Conservation (phyloP, 2,329 filamentous ascomycete species). For the Venturia asperata region DNA sequence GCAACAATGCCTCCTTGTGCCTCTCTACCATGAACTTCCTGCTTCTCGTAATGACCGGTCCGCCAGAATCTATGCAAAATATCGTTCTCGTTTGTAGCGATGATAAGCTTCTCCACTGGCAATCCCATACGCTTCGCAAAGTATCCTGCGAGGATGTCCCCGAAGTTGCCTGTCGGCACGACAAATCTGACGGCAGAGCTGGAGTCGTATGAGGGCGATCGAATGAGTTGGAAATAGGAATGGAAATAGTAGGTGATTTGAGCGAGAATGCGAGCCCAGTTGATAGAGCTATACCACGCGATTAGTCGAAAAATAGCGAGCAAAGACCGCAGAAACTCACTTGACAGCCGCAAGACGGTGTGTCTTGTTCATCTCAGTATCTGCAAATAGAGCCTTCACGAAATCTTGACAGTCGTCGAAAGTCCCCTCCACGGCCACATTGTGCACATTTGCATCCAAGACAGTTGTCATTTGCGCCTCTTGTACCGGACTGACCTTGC, state of each 20-base stretch:
- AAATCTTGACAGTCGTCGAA: slow-evolving; percentile 98
- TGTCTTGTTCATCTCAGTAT: slow-evolving; percentile 72
- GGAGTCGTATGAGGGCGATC: slow-evolving; percentile 48
- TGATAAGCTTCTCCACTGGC: slow-evolving; percentile 77
- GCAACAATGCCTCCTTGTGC: slow-evolving; percentile 49
- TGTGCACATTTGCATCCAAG: slow-evolving; percentile 84
- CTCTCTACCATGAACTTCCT: slow-evolving; percentile 52
- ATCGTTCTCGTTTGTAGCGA: slow-evolving; percentile 96
- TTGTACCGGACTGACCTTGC: slow-evolving; percentile 83
- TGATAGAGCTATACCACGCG: slow-evolving; percentile 63
- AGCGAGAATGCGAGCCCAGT: slow-evolving; percentile 87
- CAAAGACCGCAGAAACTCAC: neutral
- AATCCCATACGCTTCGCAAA: slow-evolving; percentile 89
- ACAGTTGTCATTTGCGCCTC: slow-evolving; percentile 97
- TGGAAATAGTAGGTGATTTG: slow-evolving; percentile 98
- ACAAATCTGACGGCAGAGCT: slow-evolving; percentile 68
- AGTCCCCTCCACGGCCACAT: slow-evolving; percentile 78
- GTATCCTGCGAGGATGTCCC: slow-evolving; percentile 87
- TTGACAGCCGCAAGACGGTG: slow-evolving; percentile 89
- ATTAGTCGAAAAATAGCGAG: slow-evolving; percentile 70
- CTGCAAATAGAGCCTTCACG: slow-evolving; percentile 85
- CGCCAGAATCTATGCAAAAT: slow-evolving; percentile 95
- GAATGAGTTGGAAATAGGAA: slow-evolving; percentile 76
- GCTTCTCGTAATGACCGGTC: slow-evolving; percentile 83
- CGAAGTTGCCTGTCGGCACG: slow-evolving; percentile 93